phyloP scores from a whole-genome alignment of 768 basidiomycete genomes.

The Harrya chromipes region DNA sequence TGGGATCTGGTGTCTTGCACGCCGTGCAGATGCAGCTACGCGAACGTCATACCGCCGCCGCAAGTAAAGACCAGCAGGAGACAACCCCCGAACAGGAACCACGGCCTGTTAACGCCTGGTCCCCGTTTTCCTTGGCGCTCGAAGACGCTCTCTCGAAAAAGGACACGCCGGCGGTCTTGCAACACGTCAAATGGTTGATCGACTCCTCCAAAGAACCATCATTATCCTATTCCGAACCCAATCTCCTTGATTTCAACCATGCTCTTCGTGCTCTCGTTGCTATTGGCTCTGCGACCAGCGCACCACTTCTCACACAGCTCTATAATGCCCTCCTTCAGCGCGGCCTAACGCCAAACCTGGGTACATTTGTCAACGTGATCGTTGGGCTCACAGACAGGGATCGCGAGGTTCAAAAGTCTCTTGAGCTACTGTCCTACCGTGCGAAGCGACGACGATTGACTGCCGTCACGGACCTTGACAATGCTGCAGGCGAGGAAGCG shows the following conservation, averaged over 20 bases:
- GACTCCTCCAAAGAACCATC: slow-evolving; percentile 32
- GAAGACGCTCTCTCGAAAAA: slow-evolving; percentile 18
- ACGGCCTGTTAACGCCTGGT: slow-evolving; percentile 25
- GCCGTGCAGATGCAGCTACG: slow-evolving; percentile 64
- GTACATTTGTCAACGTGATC: slow-evolving; percentile 64
- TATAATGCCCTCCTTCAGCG: slow-evolving; percentile 71
- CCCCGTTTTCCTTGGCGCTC: slow-evolving; percentile 17
- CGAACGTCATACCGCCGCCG: slow-evolving; percentile 47
- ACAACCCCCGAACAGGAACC: slow-evolving; percentile 15
- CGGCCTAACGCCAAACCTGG: slow-evolving; percentile 56
- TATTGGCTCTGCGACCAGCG: slow-evolving; percentile 43
- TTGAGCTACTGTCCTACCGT: slow-evolving; percentile 43
- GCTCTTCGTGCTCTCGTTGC: slow-evolving; percentile 47
- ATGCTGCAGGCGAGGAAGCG: slow-evolving; percentile 11
- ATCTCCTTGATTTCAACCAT: slow-evolving; percentile 56
- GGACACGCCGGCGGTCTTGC: slow-evolving; percentile 5
- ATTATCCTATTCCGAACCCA: slow-evolving; percentile 29
- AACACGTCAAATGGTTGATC: slow-evolving; percentile 31
- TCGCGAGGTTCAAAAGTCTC: slow-evolving; percentile 51
- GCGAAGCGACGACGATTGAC: slow-evolving; percentile 31
- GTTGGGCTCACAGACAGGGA: slow-evolving; percentile 64
- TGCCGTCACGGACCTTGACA: slow-evolving; percentile 1
- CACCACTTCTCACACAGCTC: slow-evolving; percentile 55
- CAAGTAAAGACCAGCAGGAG: slow-evolving; percentile 19
- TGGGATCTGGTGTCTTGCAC: slow-evolving; percentile 53